These are phyloP conservation scores for Hymenoscyphus scutula DNA, from an alignment of 2,329 filamentous ascomycete species.

Conservation along the genomic window DNA sequence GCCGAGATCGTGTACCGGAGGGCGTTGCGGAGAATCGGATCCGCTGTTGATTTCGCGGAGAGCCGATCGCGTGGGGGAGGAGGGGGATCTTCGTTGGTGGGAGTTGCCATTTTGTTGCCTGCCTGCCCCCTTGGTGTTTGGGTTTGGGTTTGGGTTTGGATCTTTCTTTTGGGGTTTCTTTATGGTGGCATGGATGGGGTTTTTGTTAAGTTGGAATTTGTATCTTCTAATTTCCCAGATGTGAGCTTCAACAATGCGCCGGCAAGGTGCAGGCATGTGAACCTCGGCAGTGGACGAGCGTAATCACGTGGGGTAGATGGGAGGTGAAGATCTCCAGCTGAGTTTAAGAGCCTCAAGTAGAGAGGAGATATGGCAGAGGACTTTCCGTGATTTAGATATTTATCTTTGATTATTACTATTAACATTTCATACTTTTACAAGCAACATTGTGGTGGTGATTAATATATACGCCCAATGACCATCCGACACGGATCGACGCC, in stretches of 20 bases:
- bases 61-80: conserved; percentile 24
- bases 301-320: not conserved
- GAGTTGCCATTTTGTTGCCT: conserved; percentile 26
- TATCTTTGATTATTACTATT: conserved; percentile 11
- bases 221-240: not conserved
- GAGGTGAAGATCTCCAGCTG: not conserved
- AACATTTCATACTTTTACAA: conserved; percentile 10
- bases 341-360: not conserved
- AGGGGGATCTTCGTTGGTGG: conserved; percentile 20
- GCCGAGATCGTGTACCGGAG: conserved; percentile 83
- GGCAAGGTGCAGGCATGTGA: not conserved
- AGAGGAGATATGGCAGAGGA: not conserved
- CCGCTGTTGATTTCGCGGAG: conserved; percentile 41
- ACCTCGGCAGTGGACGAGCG: not conserved
- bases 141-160: not conserved
- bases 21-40: conserved; percentile 79
- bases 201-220: conserved; percentile 38
- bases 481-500: conserved; percentile 7
- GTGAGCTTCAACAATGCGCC: conserved; percentile 4
- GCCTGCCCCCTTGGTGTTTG: no score
- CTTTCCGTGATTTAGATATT: conserved; percentile 1
- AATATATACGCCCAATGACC: conserved; percentile 12
- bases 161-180: no score
- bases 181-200: conserved; percentile 13
- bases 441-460: conserved; percentile 6